Conservation (phyloP, 306 rosid species). For the Sindora glabra region DNA sequence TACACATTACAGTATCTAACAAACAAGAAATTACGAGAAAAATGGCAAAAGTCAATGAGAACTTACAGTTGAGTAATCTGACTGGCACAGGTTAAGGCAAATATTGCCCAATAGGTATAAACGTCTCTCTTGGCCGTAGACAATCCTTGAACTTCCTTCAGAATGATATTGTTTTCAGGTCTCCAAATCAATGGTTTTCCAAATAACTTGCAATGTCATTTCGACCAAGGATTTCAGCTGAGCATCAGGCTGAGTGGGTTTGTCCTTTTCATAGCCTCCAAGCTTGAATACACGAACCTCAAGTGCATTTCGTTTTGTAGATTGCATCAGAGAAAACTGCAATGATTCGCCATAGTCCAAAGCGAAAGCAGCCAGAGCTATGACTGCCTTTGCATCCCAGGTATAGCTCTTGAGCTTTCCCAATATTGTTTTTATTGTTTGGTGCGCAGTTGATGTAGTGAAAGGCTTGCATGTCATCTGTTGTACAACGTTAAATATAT, state of each 20-base stretch:
- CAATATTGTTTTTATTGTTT: conserved; percentile 28
- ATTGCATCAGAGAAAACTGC: conserved; percentile 28
- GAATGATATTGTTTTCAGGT: neutral
- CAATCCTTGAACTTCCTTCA: conserved; percentile 25
- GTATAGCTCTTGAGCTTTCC: conserved; percentile 22
- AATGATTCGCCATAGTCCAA: conserved; percentile 44
- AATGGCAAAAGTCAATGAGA: neutral
- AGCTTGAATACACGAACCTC: neutral
- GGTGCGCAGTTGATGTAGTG: conserved; percentile 2
- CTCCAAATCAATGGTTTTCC: conserved; percentile 16
- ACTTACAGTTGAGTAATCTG: neutral
- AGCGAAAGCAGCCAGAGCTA: conserved; percentile 44
- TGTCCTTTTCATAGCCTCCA: neutral
- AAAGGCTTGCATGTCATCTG: conserved; percentile 9
- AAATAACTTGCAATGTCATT: conserved; percentile 19
- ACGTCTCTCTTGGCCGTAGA: conserved; percentile 15
- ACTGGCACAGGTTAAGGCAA: conserved; percentile 31
- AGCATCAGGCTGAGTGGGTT: neutral
- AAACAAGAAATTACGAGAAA: neutral
- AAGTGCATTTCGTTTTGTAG: neutral
- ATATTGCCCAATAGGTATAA: conserved; percentile 40
- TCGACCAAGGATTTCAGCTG: conserved; percentile 28
- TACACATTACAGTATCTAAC: too few species aligned
- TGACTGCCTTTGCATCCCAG: conserved; percentile 53
- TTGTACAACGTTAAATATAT: too few species aligned